Conservation (phyloP, 306 rosid genomes). For the Macrotyloma uniflorum region DNA sequence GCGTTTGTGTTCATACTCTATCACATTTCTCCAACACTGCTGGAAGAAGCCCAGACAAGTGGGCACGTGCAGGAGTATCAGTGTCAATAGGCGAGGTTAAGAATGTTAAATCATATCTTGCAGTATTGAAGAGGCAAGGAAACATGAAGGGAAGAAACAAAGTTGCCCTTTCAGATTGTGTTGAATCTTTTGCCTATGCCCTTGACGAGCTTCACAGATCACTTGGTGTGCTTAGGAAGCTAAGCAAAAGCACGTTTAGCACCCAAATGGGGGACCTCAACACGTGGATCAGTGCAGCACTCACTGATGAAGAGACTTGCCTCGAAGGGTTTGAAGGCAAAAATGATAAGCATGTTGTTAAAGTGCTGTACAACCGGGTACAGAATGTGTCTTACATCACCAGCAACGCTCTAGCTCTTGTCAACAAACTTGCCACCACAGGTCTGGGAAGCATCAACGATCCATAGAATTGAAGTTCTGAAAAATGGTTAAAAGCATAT, state of each 20-base stretch:
- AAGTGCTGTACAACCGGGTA: constrained; percentile 46
- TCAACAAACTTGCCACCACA: constrained; percentile 61
- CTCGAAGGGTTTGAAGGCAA: constrained; percentile 57
- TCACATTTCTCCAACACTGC: constrained; percentile 55
- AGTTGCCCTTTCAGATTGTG: constrained; percentile 65
- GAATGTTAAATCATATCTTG: constrained; percentile 40
- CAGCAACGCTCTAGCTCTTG: constrained; percentile 81
- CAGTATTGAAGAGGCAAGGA: constrained; percentile 19
- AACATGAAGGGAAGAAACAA: constrained; percentile 44
- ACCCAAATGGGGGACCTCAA: constrained; percentile 61
- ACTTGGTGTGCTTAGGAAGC: constrained; percentile 53
- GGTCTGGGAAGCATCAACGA: constrained; percentile 42
- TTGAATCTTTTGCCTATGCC: constrained; percentile 48
- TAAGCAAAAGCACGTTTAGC: constrained; percentile 52
- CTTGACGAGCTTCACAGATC: constrained; percentile 69
- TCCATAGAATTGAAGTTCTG: constrained; percentile 31
- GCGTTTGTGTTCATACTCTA: constrained; percentile 57
- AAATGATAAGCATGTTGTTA: constrained; percentile 31
- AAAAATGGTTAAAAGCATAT: not conserved
- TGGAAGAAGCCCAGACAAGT: constrained; percentile 59
- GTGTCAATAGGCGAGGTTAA: constrained; percentile 60
- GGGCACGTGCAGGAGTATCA: constrained; percentile 83
- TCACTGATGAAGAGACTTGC: constrained; percentile 68
- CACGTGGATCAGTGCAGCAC: constrained; percentile 77
- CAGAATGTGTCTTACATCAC: constrained; percentile 52